Evolutionary conservation across 2,329 filamentous ascomycete species (phyloP).

Genomic region (Polytolypa hystricis): DNA sequence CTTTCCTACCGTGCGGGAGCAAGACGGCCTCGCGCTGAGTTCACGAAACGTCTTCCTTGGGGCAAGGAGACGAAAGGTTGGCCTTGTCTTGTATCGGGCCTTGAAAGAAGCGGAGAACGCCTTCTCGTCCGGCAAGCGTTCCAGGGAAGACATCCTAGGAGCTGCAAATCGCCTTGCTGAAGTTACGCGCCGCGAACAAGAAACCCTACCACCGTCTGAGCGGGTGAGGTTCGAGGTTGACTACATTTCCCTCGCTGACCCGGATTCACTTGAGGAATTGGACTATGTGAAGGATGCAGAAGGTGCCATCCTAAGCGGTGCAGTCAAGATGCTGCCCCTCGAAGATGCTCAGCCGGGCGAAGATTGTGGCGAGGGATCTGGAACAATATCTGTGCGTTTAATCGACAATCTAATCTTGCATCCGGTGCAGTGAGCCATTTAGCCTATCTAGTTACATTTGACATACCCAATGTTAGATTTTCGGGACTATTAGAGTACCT

Average conservation of each 20-base stretch:
- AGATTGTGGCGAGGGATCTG: slow-evolving; percentile 57
- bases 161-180: slow-evolving; percentile 54
- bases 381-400: slow-evolving; percentile 66
- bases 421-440: too few relatives aligned
- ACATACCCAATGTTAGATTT: too few relatives aligned
- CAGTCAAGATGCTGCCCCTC: slow-evolving; percentile 77
- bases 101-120: slow-evolving; percentile 58
- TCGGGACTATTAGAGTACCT: too few relatives aligned
- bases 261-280: slow-evolving; percentile 70
- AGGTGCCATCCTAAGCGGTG: slow-evolving; percentile 80
- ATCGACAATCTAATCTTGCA: slow-evolving; percentile 79
- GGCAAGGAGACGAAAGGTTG: slow-evolving; percentile 56
- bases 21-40: slow-evolving; percentile 78
- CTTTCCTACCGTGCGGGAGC: slow-evolving; percentile 62
- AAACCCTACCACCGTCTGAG: slow-evolving; percentile 45
- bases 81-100: slow-evolving; percentile 59
- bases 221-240: slow-evolving; percentile 72
- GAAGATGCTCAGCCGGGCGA: slow-evolving; percentile 60
- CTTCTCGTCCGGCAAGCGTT: slow-evolving; percentile 46
- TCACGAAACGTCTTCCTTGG: slow-evolving; percentile 92
- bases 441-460: too few relatives aligned
- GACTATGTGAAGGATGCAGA: slow-evolving; percentile 54
- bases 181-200: slow-evolving; percentile 49
- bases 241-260: slow-evolving; percentile 84
- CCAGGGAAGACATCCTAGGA: slow-evolving; percentile 57